These are phyloP conservation scores for Parietaria judaica DNA, from an alignment of 306 rosid species.

Conservation along the genomic window DNA sequence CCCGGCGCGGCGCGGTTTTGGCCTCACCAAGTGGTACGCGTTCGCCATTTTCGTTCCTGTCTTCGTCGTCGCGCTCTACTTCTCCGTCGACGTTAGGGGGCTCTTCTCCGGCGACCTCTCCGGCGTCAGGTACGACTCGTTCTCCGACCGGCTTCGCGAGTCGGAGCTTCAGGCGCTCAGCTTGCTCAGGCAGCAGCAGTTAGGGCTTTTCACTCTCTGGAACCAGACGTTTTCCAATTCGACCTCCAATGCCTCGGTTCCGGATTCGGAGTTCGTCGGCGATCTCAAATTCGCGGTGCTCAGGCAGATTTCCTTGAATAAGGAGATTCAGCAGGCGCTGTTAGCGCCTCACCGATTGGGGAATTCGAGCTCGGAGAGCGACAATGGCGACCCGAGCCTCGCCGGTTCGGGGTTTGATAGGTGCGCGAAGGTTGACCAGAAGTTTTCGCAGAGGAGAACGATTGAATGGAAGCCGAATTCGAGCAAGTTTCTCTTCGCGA, in stretches of 20 bases:
- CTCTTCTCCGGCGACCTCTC: constrained; percentile 39
- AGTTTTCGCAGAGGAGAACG: constrained; percentile 42
- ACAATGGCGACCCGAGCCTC: constrained; percentile 29
- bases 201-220: constrained; percentile 48
- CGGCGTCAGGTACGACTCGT: constrained; percentile 22
- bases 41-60: constrained; percentile 34
- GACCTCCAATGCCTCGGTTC: constrained; percentile 16
- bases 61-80: constrained; percentile 32
- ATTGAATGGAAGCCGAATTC: constrained; percentile 77
- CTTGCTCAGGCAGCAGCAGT: constrained; percentile 60
- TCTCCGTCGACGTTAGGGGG: constrained; percentile 36
- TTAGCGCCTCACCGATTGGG: constrained; percentile 50
- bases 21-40: constrained; percentile 34
- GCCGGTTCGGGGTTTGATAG: constrained; percentile 33
- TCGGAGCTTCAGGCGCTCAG: constrained; percentile 73
- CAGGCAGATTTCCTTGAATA: constrained; percentile 60
- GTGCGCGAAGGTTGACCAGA: constrained; percentile 64
- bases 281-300: constrained; percentile 50
- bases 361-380: constrained; percentile 16
- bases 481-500: constrained; percentile 60
- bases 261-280: constrained; percentile 18
- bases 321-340: constrained; percentile 62
- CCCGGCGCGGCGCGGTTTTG: constrained; percentile 22
- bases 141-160: constrained; percentile 52
- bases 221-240: constrained; percentile 28